Evolutionary conservation across 1,139 yeast species (phyloP).

Genomic region (Meyerozyma carpophila): DNA sequence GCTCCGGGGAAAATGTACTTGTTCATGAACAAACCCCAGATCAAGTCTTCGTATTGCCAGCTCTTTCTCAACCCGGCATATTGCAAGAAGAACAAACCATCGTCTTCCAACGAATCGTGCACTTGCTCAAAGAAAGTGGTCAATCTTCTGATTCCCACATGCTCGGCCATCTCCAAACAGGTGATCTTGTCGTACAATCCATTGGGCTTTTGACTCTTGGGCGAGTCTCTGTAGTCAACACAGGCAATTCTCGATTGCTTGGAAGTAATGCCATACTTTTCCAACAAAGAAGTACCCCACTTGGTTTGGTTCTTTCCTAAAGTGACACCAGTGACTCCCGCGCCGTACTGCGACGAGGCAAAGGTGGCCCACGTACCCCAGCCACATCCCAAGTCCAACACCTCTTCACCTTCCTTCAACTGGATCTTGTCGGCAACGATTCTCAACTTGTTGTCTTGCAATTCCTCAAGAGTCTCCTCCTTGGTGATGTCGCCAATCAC

Average conservation of each 20-base stretch:
- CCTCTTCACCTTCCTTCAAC: conserved; percentile 62
- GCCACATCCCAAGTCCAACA: conserved; percentile 89
- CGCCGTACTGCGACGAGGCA: conserved; percentile 80
- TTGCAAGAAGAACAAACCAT: conserved; percentile 82
- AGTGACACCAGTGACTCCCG: conserved; percentile 84
- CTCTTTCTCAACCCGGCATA: conserved; percentile 87
- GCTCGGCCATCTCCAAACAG: conserved; percentile 94
- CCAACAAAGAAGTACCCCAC: conserved; percentile 75
- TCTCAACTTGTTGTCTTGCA: conserved; percentile 88
- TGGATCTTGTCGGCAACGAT: conserved; percentile 85
- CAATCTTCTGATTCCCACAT: conserved; percentile 88
- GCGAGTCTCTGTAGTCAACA: conserved; percentile 88
- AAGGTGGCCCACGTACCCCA: conserved; percentile 93
- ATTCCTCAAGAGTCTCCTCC: conserved; percentile 77
- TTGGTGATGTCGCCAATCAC: conserved; percentile 63
- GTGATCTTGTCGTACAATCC: conserved; percentile 84
- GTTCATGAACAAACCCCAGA: conserved; percentile 96
- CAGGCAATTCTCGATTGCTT: conserved; percentile 77
- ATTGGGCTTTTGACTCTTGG: conserved; percentile 50
- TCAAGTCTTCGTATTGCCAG: conserved; percentile 92
- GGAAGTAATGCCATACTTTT: conserved; percentile 59
- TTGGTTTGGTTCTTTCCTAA: conserved; percentile 87
- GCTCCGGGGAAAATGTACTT: conserved; percentile 97
- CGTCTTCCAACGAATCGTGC: conserved; percentile 83
- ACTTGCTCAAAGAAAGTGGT: conserved; percentile 73